phyloP scores from a whole-genome alignment of 805 yeast species.

The Candida pseudofarinosa region DNA sequence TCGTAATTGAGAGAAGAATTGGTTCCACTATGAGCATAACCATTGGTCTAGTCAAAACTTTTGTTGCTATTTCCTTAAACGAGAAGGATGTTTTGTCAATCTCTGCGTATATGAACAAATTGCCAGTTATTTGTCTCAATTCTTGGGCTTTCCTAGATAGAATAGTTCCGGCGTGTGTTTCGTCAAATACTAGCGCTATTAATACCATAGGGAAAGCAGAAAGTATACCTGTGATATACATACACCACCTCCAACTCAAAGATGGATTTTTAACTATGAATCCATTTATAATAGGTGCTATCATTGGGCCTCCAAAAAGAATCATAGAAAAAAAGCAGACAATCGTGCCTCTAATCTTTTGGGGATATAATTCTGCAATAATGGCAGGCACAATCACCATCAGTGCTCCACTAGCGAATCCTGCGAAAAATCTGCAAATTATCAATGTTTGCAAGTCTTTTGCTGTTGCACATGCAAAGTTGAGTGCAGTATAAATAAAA shows the following conservation, averaged over 20 bases:
- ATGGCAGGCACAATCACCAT: conserved; percentile 76
- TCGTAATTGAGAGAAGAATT: conserved; percentile 30
- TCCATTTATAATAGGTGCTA: conserved; percentile 60
- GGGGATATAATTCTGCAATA: conserved; percentile 70
- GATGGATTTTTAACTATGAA: conserved; percentile 26
- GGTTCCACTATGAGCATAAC: conserved; percentile 28
- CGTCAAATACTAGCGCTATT: conserved; percentile 18
- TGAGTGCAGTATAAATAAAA: conserved; percentile 25
- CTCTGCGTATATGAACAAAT: conserved; percentile 24
- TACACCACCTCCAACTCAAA: conserved; percentile 50
- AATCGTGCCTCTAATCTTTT: conserved; percentile 63
- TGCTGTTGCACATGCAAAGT: conserved; percentile 63
- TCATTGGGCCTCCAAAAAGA: conserved; percentile 67
- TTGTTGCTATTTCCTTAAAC: conserved; percentile 17
- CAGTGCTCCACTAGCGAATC: conserved; percentile 75
- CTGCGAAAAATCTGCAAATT: conserved; percentile 71
- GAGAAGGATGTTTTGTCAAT: conserved; percentile 17
- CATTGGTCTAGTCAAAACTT: conserved; percentile 23
- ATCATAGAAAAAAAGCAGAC: conserved; percentile 62
- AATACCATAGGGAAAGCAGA: conserved; percentile 22
- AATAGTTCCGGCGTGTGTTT: conserved; percentile 29
- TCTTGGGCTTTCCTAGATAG: conserved; percentile 18
- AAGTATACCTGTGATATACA: conserved; percentile 41
- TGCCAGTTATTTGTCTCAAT: conserved; percentile 21
- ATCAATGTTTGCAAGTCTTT: conserved; percentile 69